Evolutionary conservation across 208 protist genomes (phyloP).

Genomic region (Herpetomonas samuelpessoai): DNA sequence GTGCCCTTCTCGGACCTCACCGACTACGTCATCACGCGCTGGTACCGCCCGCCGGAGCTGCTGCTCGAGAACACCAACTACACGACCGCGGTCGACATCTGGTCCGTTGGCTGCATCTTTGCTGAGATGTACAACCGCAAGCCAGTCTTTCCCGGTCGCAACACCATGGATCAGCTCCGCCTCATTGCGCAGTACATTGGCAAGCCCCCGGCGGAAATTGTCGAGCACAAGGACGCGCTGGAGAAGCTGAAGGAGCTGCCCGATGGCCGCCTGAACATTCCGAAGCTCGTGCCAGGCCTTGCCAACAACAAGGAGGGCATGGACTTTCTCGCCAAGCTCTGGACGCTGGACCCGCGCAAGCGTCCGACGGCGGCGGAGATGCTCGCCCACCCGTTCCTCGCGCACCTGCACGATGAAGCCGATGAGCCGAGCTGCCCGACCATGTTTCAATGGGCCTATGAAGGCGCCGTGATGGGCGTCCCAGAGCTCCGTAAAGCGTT

Average conservation of each 20-base stretch:
- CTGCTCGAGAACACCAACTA: slow-evolving; percentile 89
- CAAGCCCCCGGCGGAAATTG: slow-evolving; percentile 91
- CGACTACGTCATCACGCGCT: slow-evolving; percentile 93
- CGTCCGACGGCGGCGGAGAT: slow-evolving; percentile 75
- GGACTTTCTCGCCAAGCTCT: slow-evolving; percentile 82
- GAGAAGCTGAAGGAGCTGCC: slow-evolving; percentile 80
- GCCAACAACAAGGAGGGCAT: slow-evolving; percentile 56
- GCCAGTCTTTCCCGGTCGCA: slow-evolving; percentile 86
- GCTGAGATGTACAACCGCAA: slow-evolving; percentile 95
- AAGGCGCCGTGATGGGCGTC: slow-evolving; percentile 61
- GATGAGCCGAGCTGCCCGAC: slow-evolving; percentile 73
- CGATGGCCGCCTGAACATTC: slow-evolving; percentile 57
- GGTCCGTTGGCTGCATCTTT: slow-evolving; percentile 95
- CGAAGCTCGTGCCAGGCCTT: slow-evolving; percentile 66
- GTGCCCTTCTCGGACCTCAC: slow-evolving; percentile 80
- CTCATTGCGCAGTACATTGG: slow-evolving; percentile 92
- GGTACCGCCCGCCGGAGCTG: slow-evolving; percentile 94
- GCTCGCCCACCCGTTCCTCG: slow-evolving; percentile 80
- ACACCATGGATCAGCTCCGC: slow-evolving; percentile 91
- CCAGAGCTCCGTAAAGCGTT: slow-evolving; percentile 74
- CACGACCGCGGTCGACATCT: slow-evolving; percentile 88
- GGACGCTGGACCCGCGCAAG: slow-evolving; percentile 71
- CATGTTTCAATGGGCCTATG: slow-evolving; percentile 77
- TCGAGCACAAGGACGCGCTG: slow-evolving; percentile 74
- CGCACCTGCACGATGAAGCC: slow-evolving; percentile 75